Base-by-base conservation (phyloP, 1,284 basidiomycete genomes). In the Sparassis latifolia region DNA sequence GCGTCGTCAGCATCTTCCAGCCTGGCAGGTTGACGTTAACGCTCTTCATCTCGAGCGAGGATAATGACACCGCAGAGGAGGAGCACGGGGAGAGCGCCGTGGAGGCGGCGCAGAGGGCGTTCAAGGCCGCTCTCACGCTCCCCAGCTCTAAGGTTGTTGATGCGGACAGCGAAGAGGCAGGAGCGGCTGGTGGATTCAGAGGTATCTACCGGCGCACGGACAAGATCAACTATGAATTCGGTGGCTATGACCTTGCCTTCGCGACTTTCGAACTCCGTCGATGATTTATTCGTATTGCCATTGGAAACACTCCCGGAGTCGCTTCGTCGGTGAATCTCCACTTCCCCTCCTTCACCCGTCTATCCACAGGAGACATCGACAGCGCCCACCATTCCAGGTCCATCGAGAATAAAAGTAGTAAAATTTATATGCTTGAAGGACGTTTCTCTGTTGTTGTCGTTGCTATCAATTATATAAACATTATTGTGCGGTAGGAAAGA, bases 201-300 rank as follows among this genome's bases (percentile, higher is more conserved):
- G 60, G 63, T 31, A 54, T 67, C 33, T 89, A 89, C 66, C 80
- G 73, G 60, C 78, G 94, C 58, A 96, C 90, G 50, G 96, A 98
- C 73, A 90, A 97, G 67, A 99, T 99, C 68, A 91, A 96, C 65
- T 99, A 99, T 75, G 94, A 97, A 69, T 95, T 98, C 66, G 91
- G 91, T 48, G 92, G 89, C 47, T 99, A 98, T 68, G 92, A 96
- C 68, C 76, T 98, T 55, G 90, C 94, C 37, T 98, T 94, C 67
- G 89, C 89, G 35, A 93, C 86, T 67, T 95, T 94, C 68, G 89
- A 94, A 65, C 57, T 72, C 33, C 59, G 61, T 40, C 52, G 52
- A 42, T 55, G 50, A 57, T 20, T 20, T 20, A 41, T 10, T 5
- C 9, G 10, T 4, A 2, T 20, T 20, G 20, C 20, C 20, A 20